Base-by-base conservation (phyloP, 2,329 filamentous ascomycete species). In the Venturiaceae sp. region DNA sequence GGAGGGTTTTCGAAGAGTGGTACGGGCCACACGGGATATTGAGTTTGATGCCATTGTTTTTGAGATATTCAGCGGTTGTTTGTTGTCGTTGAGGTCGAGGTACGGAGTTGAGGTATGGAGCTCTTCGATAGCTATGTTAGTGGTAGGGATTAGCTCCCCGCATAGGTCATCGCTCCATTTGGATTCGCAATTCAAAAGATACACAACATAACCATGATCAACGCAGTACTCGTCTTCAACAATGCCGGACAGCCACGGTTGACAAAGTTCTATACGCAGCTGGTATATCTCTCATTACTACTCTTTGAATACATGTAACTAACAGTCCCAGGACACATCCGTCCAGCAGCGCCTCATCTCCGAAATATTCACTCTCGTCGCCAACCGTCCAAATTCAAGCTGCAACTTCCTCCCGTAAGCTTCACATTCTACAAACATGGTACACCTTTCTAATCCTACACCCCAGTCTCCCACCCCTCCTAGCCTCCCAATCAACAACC, bases 201-300 rank as follows among this genome's bases (percentile, higher is more conserved):
- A n/a, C n/a, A n/a, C n/a, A n/a, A n/a, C n/a, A n/a, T n/a, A n/a
- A 53, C 30, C 65, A 99, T 99, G 94, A 97, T 99, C 74, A 99
- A 96, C 80, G 94, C 95, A 33, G 92, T 99, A 62, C 81, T 99
- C 64, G 92, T 99, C 71, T 99, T 99, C 80, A 99, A 99, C 70
- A 96, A 96, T 77, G 90, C 92, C 67, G 94, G 94, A 63, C 92
- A 99, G 75, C 92, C 94, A 37, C 87, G 94, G 58, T 82, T 99
- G 71, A 97, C 92, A 66, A 97, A 97, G 69, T 99, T 99, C 80
- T 99, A 99, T 73, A 96, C 92, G 1, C 92, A 97, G 72, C 84
- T 99, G 64, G 92, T 95, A 74, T 61, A 75, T 67, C 57, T 55
- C 47, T 39, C 9, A 14, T n/a, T n/a, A n/a, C n/a, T 21, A 5